A percentile compares a stretch with the other conserved stretches of the same genome.
Conservation (phyloP, 2,329 filamentous ascomycete genomes). For the Coniochaeta hoffmannii region DNA sequence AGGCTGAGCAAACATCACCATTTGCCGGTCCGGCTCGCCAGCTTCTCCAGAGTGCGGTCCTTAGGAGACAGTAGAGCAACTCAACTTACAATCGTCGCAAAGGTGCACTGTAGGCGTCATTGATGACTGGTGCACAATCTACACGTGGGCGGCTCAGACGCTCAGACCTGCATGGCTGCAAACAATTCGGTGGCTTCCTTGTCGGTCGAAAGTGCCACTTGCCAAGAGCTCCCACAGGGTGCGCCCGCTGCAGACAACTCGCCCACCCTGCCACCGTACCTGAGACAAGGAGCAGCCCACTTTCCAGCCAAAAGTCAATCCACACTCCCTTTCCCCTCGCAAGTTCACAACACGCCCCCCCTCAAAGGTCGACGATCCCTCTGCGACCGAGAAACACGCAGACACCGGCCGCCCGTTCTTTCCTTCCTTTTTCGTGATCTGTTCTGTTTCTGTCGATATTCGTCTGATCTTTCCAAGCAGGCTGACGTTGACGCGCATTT, state of each 20-base stretch:
- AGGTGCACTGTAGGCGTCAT: too few relatives aligned
- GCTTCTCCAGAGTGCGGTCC: too few relatives aligned
- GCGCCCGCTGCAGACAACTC: background rate
- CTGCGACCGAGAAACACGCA: background rate
- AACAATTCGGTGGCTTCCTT: too few relatives aligned
- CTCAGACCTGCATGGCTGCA: too few relatives aligned
- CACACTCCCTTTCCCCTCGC: background rate
- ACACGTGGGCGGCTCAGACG: too few relatives aligned
- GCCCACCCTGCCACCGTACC: background rate
- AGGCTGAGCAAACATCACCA: too few relatives aligned
- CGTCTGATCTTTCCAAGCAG: background rate
- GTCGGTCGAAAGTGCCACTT: too few relatives aligned
- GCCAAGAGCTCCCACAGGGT: too few relatives aligned
- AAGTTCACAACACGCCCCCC: background rate
- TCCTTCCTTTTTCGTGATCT: background rate
- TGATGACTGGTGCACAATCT: too few relatives aligned
- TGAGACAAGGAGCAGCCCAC: background rate
- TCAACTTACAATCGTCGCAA: too few relatives aligned
- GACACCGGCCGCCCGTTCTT: background rate
- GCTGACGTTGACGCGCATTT: background rate
- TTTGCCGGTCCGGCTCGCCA: too few relatives aligned
- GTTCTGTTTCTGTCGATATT: background rate
- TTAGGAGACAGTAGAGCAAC: too few relatives aligned
- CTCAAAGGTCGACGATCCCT: background rate
- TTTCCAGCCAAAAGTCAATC: background rate